Conservation (phyloP, 441 rosid genomes). For the Corymbia citriodora region DNA sequence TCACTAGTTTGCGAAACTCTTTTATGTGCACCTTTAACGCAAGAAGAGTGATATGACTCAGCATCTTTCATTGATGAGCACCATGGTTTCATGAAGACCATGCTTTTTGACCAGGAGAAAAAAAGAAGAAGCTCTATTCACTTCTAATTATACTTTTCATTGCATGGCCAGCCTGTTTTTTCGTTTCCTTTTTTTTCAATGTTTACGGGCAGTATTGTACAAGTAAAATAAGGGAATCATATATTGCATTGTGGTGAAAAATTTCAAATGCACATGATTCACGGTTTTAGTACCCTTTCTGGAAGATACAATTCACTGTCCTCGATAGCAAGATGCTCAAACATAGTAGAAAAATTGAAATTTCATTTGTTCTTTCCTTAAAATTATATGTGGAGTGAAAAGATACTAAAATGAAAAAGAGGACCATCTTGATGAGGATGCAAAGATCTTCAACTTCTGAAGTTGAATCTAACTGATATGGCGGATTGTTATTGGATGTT, state of each 20-base stretch:
- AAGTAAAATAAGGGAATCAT: not conserved
- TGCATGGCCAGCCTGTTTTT: not conserved
- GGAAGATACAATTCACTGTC: not conserved
- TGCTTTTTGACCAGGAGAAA: not conserved
- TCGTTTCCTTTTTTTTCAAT: not conserved
- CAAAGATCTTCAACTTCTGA: not conserved
- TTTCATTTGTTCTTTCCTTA: not conserved
- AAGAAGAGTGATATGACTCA: not conserved
- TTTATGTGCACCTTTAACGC: not conserved
- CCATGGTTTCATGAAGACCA: not conserved
- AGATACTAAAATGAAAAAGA: not conserved
- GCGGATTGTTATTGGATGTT: not conserved
- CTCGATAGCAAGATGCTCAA: not conserved
- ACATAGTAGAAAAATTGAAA: not conserved
- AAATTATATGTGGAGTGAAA: not conserved
- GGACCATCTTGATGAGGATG: not conserved
- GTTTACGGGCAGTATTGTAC: not conserved
- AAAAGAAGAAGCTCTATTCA: not conserved
- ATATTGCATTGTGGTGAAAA: not conserved
- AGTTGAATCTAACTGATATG: not conserved
- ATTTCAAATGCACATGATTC: not conserved
- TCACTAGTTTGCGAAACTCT: not conserved
- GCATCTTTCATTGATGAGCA: not conserved
- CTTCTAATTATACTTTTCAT: not conserved
- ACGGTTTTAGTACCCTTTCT: not conserved